Percentiles rank a stretch among this genome's conserved stretches.
These are phyloP conservation scores for Suaeda aralocaspica DNA, from an alignment of 148 eudicot species.

Conservation along the genomic window DNA sequence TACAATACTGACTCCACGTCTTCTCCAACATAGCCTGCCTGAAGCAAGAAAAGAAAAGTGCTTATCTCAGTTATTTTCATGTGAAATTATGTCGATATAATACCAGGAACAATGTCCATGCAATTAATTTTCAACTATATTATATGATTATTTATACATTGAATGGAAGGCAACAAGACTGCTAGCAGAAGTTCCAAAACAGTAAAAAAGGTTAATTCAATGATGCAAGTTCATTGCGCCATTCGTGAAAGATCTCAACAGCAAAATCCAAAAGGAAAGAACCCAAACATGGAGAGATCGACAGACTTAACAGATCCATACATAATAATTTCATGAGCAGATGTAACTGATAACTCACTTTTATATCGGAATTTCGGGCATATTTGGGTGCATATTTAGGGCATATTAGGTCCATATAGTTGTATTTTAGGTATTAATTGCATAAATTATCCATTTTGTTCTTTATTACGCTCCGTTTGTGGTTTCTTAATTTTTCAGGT, in stretches of 20 bases:
- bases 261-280: background rate
- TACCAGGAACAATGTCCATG: background rate
- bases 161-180: background rate
- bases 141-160: background rate
- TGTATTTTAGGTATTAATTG: too few species aligned
- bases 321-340: slow-evolving; percentile 29
- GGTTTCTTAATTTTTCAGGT: too few species aligned
- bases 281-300: background rate
- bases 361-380: too few species aligned
- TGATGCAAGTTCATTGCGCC: background rate
- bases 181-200: background rate
- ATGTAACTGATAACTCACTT: too few species aligned
- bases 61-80: background rate
- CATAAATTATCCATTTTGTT: too few species aligned
- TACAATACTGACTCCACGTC: slow-evolving; percentile 89
- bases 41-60: slow-evolving; percentile 22
- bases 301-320: slow-evolving; percentile 21
- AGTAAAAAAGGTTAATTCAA: background rate
- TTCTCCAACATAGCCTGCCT: slow-evolving; percentile 99
- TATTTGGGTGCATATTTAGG: too few species aligned
- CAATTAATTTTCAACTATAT: too few species aligned
- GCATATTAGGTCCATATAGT: too few species aligned
- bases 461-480: too few species aligned
- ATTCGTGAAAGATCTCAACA: background rate
- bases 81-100: background rate